Evolutionary conservation across 305 asterid genomes (phyloP).

Genomic region (Solanum hybrid): DNA sequence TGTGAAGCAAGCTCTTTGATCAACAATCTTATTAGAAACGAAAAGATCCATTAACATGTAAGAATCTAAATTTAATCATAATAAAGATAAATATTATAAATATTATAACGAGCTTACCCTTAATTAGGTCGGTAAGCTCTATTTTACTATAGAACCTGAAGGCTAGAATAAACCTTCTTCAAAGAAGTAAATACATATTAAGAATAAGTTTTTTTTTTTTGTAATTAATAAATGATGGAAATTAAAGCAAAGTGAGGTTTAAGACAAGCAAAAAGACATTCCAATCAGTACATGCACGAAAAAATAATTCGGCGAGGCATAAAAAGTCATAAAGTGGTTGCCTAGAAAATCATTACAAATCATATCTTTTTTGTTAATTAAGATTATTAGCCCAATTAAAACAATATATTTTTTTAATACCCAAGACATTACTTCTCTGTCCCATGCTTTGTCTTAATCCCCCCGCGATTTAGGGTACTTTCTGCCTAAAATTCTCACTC

Average conservation of each 20-base stretch:
- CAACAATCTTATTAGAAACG: neutral
- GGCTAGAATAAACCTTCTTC: neutral
- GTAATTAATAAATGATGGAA: neutral
- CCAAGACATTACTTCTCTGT: conserved; percentile 22
- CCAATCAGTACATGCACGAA: conserved; percentile 25
- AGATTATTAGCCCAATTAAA: neutral
- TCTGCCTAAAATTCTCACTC: neutral
- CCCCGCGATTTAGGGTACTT: conserved; percentile 16
- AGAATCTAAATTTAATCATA: neutral
- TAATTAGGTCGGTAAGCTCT: neutral
- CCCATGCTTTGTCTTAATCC: conserved; percentile 21
- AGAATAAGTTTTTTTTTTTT: neutral
- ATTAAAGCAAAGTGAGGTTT: conserved; percentile 16
- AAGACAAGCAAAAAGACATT: conserved; percentile 18
- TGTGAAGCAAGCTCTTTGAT: neutral
- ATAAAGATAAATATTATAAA: too few species aligned
- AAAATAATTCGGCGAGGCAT: conserved; percentile 15
- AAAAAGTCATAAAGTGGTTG: conserved; percentile 32
- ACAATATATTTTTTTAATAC: neutral
- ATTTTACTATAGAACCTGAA: neutral
- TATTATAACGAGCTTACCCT: neutral
- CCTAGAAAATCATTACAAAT: conserved; percentile 20
- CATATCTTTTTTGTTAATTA: conserved; percentile 13
- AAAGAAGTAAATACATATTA: neutral
- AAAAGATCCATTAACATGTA: too few species aligned